Evolutionary conservation across 1,139 yeast genomes (phyloP).

Genomic region (Geotrichum australiense): DNA sequence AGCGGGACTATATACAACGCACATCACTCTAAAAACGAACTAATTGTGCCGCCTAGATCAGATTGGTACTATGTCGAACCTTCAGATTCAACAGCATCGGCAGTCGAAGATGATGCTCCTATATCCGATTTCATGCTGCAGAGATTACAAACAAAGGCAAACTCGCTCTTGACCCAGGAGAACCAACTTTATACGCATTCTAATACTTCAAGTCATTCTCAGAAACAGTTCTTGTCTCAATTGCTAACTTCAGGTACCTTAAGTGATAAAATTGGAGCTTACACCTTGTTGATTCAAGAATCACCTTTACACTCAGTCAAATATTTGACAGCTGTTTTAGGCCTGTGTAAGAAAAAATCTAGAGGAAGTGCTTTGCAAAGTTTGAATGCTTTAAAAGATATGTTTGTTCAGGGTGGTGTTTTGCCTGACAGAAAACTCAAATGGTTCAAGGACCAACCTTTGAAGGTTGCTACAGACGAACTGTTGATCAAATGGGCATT

Average conservation of each 20-base stretch:
- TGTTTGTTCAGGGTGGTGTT: slow-evolving; percentile 58
- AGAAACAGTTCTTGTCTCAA: slow-evolving; percentile 82
- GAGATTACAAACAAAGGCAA: slow-evolving; percentile 59
- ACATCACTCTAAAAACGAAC: slow-evolving; percentile 36
- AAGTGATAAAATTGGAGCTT: slow-evolving; percentile 90
- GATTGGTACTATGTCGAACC: slow-evolving; percentile 65
- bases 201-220: slow-evolving; percentile 73
- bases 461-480: slow-evolving; percentile 38
- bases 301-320: slow-evolving; percentile 87
- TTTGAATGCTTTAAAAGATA: slow-evolving; percentile 82
- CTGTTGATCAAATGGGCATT: slow-evolving; percentile 72
- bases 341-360: slow-evolving; percentile 83
- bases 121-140: slow-evolving; percentile 48
- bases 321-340: slow-evolving; percentile 69
- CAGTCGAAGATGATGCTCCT: slow-evolving; percentile 33
- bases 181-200: slow-evolving; percentile 68
- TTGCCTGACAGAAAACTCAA: slow-evolving; percentile 76
- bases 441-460: slow-evolving; percentile 71
- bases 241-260: slow-evolving; percentile 89
- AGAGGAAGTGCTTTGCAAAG: slow-evolving; percentile 92
- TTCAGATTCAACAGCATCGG: slow-evolving; percentile 32
- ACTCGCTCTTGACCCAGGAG: slow-evolving; percentile 58
- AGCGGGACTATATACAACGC: slow-evolving; percentile 13
- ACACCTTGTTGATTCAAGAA: slow-evolving; percentile 86
- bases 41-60: slow-evolving; percentile 54